Evolutionary conservation across 2,329 filamentous ascomycete species (phyloP), one percentile per base, ranked within the genome.

Genomic region (Aspergillus carbonarius): DNA sequence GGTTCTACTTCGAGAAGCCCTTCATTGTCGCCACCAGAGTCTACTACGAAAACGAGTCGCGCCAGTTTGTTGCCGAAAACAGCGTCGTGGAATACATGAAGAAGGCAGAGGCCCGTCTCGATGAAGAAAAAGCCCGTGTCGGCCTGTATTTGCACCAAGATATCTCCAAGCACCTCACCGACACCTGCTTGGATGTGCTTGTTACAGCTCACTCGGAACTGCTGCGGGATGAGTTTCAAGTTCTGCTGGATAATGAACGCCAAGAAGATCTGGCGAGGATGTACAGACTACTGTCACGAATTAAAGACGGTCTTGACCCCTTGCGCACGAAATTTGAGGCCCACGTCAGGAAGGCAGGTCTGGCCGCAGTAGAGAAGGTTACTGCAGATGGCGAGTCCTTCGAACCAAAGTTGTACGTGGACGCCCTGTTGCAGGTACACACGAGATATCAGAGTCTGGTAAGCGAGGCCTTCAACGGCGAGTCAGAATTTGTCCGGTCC

Each of bases 31-130:
- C 92, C 3, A 99, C 95, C 9, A 86, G 85, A 67, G 79, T 83
- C 30, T 99, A 96, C 78, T 99, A 99, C 75, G 84, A 92, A 67
- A 88, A 89, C 47, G 96, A 99, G 75, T 98, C 95, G 18, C 91
- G 92, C 68, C 89, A 92, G 63, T 99, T 99, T 72, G 87, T 99
- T 34, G 91, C 92, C 10, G 93, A 98, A 75, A 99, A 99, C 74
- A 96, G 90, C 63, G 92, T 99, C 4, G 93, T 99, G 34, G 95
- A 99, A 72, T 99, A 98, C 78, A 98, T 99, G 95, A 98, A 98
- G 82, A 99, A 99, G 84, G 96, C 95, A 0, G 93, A 98, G 78
- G 79, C 86, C 42, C 88, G 95, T 32, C 79, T 99, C 60, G 86
- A 91, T 7, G 95, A 99, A 76, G 95, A 99, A 76, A 95, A 96